Base-by-base conservation (phyloP, 1,139 yeast species). In the Taphrina populina region DNA sequence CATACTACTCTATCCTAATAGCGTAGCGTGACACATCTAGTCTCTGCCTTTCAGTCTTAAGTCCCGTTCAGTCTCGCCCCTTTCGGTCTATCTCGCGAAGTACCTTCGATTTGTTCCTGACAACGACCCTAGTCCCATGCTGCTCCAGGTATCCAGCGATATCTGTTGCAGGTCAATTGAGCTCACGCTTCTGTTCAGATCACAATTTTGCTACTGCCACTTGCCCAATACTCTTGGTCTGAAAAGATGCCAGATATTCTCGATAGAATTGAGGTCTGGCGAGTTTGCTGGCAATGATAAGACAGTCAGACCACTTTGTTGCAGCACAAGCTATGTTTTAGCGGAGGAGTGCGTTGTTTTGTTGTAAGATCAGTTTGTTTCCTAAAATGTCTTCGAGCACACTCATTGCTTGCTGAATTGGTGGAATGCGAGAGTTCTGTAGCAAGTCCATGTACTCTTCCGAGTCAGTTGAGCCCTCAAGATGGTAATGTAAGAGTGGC, bases 231-330 rank as follows among this genome's bases (percentile, higher is more conserved):
- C 21, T 19, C 4, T 7, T 17, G 10, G 8, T 19, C 27, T 27
- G 23, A 40, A 8, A 3, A 6, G 11, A 40, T 26, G 34, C 46
- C 46, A 40, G 7, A 40, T 8, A 27, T 40, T 11, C 27, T 24
- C 33, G 7, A 40, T 40, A 40, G 34, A 10, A 26, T 40, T 40
- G 11, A 40, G 46, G 29, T 40, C 46, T n/a, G 46, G 46, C 15
- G 21, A 26, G 15, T 40, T 40, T 19, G 46, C 33, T 13, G 46
- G 46, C 46, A 33, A 40, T 15, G 33, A 11, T 15, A 40, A 11
- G 11, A 17, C 27, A 10, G 10, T 10, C 7, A 40, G 20, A 23
- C 46, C 46, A 27, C 27, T 26, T 23, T 37, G 43, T 34, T 40
- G 17, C 19, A 40, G 7, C 7, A 40, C 7, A 15, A 13, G 33